These are phyloP conservation scores for Cladosporium halotolerans DNA, from an alignment of 2,329 filamentous ascomycete species.

Conservation along the genomic window DNA sequence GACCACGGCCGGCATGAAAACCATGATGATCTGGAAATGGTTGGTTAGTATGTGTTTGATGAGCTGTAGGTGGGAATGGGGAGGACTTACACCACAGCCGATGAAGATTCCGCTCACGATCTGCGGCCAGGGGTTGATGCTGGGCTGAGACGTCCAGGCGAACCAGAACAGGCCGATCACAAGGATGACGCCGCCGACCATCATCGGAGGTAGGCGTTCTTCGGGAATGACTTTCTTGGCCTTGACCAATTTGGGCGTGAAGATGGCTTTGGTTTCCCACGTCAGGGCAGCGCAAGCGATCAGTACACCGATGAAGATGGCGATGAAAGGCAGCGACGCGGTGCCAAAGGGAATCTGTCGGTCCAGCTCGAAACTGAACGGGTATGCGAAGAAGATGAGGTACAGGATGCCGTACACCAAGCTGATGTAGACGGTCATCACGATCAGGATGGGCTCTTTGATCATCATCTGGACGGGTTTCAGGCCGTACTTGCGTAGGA, in stretches of 20 bases:
- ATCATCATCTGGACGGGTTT: slow-evolving; percentile 37
- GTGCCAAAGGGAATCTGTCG: slow-evolving; percentile 37
- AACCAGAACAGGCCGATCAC: slow-evolving; percentile 48
- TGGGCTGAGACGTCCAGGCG: slow-evolving; percentile 44
- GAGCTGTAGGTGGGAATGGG: not conserved
- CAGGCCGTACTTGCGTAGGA: slow-evolving; percentile 37
- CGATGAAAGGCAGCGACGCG: slow-evolving; percentile 39
- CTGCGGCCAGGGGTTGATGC: slow-evolving; percentile 37
- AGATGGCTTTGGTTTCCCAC: slow-evolving; percentile 14
- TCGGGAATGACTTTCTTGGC: slow-evolving; percentile 28
- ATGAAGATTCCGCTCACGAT: slow-evolving; percentile 38
- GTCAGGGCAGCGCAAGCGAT: slow-evolving; percentile 21
- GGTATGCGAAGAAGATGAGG: slow-evolving; percentile 45
- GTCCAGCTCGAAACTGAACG: slow-evolving; percentile 38
- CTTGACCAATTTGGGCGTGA: slow-evolving; percentile 16
- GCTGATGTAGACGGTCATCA: slow-evolving; percentile 39
- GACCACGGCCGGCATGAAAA: slow-evolving; percentile 40
- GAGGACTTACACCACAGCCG: slow-evolving; percentile 22
- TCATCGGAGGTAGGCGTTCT: slow-evolving; percentile 42
- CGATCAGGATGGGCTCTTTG: slow-evolving; percentile 43
- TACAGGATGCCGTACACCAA: slow-evolving; percentile 33
- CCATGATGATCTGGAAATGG: slow-evolving; percentile 33
- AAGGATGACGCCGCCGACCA: slow-evolving; percentile 45
- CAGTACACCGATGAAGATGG: slow-evolving; percentile 37
- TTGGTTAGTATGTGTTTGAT: not conserved